Evolutionary conservation across 306 rosid species (phyloP), one percentile per base, ranked within the genome.

Genomic region (Cyclanthera cordifolia): DNA sequence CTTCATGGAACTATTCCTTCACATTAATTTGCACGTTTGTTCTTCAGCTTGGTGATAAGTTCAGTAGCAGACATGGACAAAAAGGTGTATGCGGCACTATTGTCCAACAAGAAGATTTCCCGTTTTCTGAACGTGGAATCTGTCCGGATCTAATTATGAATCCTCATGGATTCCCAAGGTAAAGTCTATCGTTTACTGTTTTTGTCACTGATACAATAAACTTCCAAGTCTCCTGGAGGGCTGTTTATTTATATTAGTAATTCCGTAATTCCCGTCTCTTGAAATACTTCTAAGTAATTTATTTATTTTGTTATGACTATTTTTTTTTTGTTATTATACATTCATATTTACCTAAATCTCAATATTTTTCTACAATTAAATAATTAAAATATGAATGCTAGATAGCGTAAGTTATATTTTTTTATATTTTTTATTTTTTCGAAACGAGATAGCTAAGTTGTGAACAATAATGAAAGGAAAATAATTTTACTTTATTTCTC

Each of bases 111-210:
- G 98, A 93, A 79, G 98, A 93, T 75, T 89, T 93, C 41, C 98
- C 98, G 2, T 93, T 93, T 83, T 85, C 95, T 47, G 98, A 93
- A 81, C 86, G 89, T 76, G 98, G 98, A 84, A 86, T 93, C 71
- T 92, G 98, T 79, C 96, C 98, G 7, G 98, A 93, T 80, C 78
- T 93, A 72, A 93, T 93, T 58, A 93, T 93, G 98, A 93, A 93
- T 69, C 98, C 96, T 73, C 98, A 93, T 76, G 98, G 98, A 72
- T 93, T 93, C 79, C 96, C 98, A 24, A 93, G 97, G 97, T 88
- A 77, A 74, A 23, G 60, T 60, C 21, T 76, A 71, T 65, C 39
- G 4, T 16, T 43, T 51, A 3, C 51, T 47, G 15, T 72, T 52
- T 13, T 53, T 64, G 24, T 61, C 19, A 43, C 11, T 66, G 23